These are phyloP conservation scores for Metarhizium brunneum DNA, from an alignment of 2,329 filamentous ascomycete species.

Conservation along the genomic window DNA sequence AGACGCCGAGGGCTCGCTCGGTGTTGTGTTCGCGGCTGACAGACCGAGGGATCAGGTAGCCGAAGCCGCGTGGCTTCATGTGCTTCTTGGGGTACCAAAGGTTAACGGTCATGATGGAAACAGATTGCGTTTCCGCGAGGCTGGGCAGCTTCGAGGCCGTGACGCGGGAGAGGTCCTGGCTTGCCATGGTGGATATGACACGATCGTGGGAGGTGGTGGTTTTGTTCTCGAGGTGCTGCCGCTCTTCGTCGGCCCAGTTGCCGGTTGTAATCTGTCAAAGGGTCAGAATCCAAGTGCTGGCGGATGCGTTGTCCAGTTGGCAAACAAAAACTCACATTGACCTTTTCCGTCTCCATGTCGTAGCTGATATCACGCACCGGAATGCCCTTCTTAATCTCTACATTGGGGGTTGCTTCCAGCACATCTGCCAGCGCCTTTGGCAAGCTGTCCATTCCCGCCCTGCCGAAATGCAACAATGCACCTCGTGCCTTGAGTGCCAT, in stretches of 20 bases:
- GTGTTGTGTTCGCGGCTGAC: slow-evolving; percentile 65
- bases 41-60: slow-evolving; percentile 79
- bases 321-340: slow-evolving; percentile 28
- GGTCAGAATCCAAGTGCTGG: background rate
- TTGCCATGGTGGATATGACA: slow-evolving; percentile 56
- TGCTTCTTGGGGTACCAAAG: slow-evolving; percentile 65
- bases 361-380: slow-evolving; percentile 39
- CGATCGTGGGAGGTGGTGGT: slow-evolving; percentile 34
- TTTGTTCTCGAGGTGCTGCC: slow-evolving; percentile 1
- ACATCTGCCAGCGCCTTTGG: slow-evolving; percentile 41
- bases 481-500: slow-evolving; percentile 21
- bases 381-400: slow-evolving; percentile 44
- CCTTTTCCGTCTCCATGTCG: slow-evolving; percentile 22
- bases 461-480: slow-evolving; percentile 26
- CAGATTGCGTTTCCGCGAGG: slow-evolving; percentile 48
- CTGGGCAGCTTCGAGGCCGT: slow-evolving; percentile 31
- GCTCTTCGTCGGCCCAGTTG: background rate
- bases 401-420: slow-evolving; percentile 45
- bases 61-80: slow-evolving; percentile 65
- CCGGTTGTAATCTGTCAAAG: slow-evolving; percentile 11
- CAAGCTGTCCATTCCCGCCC: slow-evolving; percentile 54
- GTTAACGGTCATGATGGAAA: slow-evolving; percentile 88
- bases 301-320: background rate
- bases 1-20: slow-evolving; percentile 77
- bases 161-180: slow-evolving; percentile 31